phyloP scores from a whole-genome alignment of 2,329 filamentous ascomycete genomes.

The Fusarium poae region DNA sequence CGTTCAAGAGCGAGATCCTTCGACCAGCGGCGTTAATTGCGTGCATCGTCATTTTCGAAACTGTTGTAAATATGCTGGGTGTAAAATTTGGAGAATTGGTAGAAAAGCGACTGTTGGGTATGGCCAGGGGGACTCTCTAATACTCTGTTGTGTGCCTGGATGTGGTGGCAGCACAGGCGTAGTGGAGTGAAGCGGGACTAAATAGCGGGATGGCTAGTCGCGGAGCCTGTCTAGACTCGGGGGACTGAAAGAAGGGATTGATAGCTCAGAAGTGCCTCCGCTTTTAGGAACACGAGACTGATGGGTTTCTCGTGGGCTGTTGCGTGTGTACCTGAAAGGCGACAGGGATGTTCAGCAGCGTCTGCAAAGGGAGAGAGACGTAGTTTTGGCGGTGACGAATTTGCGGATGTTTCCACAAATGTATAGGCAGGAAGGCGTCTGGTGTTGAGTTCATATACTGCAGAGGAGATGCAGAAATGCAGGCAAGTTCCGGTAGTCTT shows the following conservation, averaged over 20 bases:
- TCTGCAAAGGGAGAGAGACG: constrained; percentile 15
- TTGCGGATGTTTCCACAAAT: constrained; percentile 9
- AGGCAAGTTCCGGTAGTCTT: constrained; percentile 13
- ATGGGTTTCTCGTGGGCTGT: constrained; percentile 36
- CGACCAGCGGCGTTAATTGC: constrained; percentile 68
- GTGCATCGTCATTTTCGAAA: constrained; percentile 59
- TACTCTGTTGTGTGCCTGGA: constrained; percentile 24
- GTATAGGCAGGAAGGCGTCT: neutral
- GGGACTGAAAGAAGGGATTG: constrained; percentile 16
- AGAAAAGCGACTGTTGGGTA: constrained; percentile 10
- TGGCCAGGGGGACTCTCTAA: constrained; percentile 8
- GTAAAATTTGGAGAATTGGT: neutral
- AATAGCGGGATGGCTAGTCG: constrained; percentile 37
- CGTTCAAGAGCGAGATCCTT: constrained; percentile 71
- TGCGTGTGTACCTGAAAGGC: constrained; percentile 32
- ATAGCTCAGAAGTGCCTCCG: constrained; percentile 34
- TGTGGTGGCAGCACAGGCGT: constrained; percentile 23
- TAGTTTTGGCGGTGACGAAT: constrained; percentile 33
- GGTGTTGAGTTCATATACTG: constrained; percentile 36
- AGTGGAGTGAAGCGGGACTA: constrained; percentile 31
- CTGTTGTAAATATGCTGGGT: constrained; percentile 2
- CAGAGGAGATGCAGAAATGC: neutral
- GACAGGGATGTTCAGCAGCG: constrained; percentile 23
- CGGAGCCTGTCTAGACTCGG: constrained; percentile 32
- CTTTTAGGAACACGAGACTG: constrained; percentile 39